Evolutionary conservation across 345 rosid genomes (phyloP), one percentile per base, ranked within the genome.

Genomic region (Diplotaxis tenuifolia): DNA sequence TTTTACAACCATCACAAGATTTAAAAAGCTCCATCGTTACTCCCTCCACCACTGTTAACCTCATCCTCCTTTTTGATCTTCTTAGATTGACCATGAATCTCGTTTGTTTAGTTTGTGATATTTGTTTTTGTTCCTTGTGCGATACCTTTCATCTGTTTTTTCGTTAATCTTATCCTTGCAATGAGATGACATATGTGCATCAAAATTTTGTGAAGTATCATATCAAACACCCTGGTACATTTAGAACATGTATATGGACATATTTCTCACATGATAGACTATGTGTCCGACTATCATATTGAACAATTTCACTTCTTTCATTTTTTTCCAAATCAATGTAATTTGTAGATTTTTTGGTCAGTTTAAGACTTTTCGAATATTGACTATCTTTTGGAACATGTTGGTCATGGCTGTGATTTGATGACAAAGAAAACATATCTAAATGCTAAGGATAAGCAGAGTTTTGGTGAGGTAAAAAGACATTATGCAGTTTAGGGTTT

Each of bases 141-240:
- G 63, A 4, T 16, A 3, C 19, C 78, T 61, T 15, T 61, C 14
- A 1, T 2, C 14, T 38, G 25, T 68, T n/a, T 68, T 64, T n/a
- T 68, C 0, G 7, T 1, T 12, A 4, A 69, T 36, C 64, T 75
- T 69, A 25, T 1, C 36, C 74, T 52, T 75, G 63, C 68, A 75
- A 10, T 75, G 74, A 52, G 9, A n/a, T 9, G 27, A 36, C 57
- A 68, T 53, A 42, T 75, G 78, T 1, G 58, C 68, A 20, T 63
- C 78, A 75, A 61, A 75, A 5, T 38, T 68, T 6, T 68, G 74
- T 27, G 74, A 75, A 60, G 78, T 68, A 2, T 67, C 73, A 25
- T 68, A 2, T 67, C 73, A 25, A 60, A 75, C 18, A 75, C 20
- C 18, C 32, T 5, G 0, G 19, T 28, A 42, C 78, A 75, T 18